A percentile compares a stretch with the other conserved stretches of the same genome.
phyloP scores from a whole-genome alignment of 352 stramenopile genomes.

The Phytophthora fragariae region DNA sequence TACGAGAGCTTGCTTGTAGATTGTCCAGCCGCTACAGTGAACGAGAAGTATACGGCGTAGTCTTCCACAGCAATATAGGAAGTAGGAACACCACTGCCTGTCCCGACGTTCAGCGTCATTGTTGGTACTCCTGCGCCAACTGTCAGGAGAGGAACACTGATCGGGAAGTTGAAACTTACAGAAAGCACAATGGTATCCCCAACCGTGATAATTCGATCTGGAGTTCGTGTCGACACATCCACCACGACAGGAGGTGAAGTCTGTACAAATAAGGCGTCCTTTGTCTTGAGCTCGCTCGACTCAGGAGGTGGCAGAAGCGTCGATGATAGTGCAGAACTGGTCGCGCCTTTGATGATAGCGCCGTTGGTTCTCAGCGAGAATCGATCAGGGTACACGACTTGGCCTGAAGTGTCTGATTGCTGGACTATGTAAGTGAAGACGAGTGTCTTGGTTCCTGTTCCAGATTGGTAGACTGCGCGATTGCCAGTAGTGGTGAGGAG shows the following conservation, averaged over 20 bases:
- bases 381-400: conserved; percentile 49
- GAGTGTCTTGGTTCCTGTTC: conserved; percentile 46
- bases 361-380: conserved; percentile 61
- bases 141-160: conserved; percentile 34
- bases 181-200: conserved; percentile 56
- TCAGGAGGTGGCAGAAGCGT: conserved; percentile 47
- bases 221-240: conserved; percentile 45
- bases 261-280: conserved; percentile 43
- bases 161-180: conserved; percentile 48
- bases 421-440: conserved; percentile 67
- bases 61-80: conserved; percentile 48
- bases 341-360: conserved; percentile 36
- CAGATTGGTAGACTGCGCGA: conserved; percentile 52
- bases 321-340: conserved; percentile 34
- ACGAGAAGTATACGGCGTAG: conserved; percentile 63
- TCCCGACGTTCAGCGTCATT: conserved; percentile 57
- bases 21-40: conserved; percentile 46
- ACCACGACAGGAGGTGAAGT: conserved; percentile 46
- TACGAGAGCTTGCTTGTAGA: conserved; percentile 56
- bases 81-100: conserved; percentile 21
- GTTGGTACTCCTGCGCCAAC: conserved; percentile 37
- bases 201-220: conserved; percentile 57
- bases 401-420: conserved; percentile 37
- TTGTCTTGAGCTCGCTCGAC: conserved; percentile 26
- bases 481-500: conserved; percentile 53